Base-by-base conservation (phyloP, 2,329 filamentous ascomycete genomes). In the Tympanopsis confertula region DNA sequence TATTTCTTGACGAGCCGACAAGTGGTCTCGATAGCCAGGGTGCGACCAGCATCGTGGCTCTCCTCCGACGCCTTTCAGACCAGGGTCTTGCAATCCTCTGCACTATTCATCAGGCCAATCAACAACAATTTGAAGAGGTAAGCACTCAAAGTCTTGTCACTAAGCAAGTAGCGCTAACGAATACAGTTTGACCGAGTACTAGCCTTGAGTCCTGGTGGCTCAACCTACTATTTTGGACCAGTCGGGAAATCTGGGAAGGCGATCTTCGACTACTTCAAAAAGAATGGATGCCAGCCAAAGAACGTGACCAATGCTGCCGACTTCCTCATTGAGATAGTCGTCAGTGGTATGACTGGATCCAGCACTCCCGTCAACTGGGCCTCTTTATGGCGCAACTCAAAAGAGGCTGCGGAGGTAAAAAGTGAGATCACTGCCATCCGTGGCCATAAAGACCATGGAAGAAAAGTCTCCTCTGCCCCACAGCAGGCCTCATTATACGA, bases 1-100 rank as follows among this genome's bases (percentile, higher is more conserved):
- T 88, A 17, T 88, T 88, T 66, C 61, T 88, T 24, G 83, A 88
- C 45, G 83, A 88, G 55, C 83, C 82, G 0, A 87, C 83, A 0
- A 26, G 22, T 26, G 41, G 39, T 12, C 32, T 41, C 19, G 39
- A 41, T 19, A 33, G 39, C 3, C 39, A 41, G 26, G 39, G 39
- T 4, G 37, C 39, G 4, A 39, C 37, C 29, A 39, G 20, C 24
- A 41, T 41, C 20, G 37, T 41, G 2, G 30, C 20, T 12, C 28
- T 38, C 4, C 22, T 38, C 5, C 22, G 37, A 14, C 14, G 26
- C 13, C 26, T 38, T 3, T 19, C 35, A 13, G 35, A 37, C 20
- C 10, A 17, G n/a, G 35, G 35, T 2, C 22, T 24, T 19, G 35
- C 20, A 4, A 37, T 37, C 17, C 22, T 37, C n/a, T 37, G 35